Conservation (phyloP, 2,329 filamentous ascomycete species). For the Alternaria sp. region DNA sequence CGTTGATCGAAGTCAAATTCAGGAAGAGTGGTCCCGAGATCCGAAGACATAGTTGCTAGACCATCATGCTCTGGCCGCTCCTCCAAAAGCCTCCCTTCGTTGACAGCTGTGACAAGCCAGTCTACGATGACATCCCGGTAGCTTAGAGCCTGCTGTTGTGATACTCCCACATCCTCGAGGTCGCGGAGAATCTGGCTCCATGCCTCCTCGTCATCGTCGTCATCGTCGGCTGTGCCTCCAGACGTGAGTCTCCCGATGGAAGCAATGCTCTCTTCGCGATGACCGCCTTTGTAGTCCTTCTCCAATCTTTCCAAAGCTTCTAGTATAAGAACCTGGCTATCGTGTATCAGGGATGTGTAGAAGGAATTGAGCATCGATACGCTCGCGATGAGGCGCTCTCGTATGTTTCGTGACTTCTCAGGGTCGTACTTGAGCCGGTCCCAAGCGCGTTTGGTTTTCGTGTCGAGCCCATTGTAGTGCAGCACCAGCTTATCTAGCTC, state of each 20-base stretch:
- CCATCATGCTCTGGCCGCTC: slow-evolving; percentile 13
- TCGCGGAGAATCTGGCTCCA: slow-evolving; percentile 42
- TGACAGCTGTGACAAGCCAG: slow-evolving; percentile 41
- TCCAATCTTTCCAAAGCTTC: slow-evolving; percentile 39
- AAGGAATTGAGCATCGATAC: slow-evolving; percentile 36
- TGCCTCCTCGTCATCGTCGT: slow-evolving; percentile 31
- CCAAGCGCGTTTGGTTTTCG: slow-evolving; percentile 38
- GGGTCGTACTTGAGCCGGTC: slow-evolving; percentile 41
- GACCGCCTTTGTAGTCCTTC: slow-evolving; percentile 36
- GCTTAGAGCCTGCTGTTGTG: slow-evolving; percentile 24
- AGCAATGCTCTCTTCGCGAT: slow-evolving; percentile 37
- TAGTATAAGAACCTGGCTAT: slow-evolving; percentile 37
- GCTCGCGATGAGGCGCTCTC: slow-evolving; percentile 30
- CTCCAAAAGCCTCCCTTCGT: slow-evolving; percentile 38
- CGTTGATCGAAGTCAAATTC: neutral
- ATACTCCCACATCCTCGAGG: slow-evolving; percentile 40
- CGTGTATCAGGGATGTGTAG: slow-evolving; percentile 35
- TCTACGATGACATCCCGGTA: slow-evolving; percentile 38
- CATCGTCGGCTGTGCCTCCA: slow-evolving; percentile 8
- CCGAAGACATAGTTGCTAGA: slow-evolving; percentile 6
- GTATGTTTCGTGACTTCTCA: slow-evolving; percentile 24
- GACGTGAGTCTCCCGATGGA: slow-evolving; percentile 33
- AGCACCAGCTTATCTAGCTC: slow-evolving; percentile 34
- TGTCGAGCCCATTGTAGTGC: slow-evolving; percentile 38
- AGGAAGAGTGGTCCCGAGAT: slow-evolving; percentile 5